Conservation (phyloP, 2,329 filamentous ascomycete species). For the Westerdykella aurantiaca region DNA sequence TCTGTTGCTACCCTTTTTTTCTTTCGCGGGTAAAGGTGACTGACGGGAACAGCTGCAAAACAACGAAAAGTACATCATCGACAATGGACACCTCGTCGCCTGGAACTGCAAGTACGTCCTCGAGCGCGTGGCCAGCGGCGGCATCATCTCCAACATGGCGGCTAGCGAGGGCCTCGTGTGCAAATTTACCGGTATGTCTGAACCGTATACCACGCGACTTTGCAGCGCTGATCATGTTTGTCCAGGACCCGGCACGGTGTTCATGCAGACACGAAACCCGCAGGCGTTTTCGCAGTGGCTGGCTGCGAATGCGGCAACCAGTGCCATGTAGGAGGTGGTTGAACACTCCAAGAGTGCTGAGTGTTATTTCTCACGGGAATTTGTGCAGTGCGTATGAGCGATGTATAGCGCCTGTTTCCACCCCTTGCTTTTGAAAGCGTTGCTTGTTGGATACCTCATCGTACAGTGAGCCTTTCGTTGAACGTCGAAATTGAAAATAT, state of each 20-base stretch:
- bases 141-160: conserved; percentile 80
- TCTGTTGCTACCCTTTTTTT: background rate
- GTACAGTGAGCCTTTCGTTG: too few relatives aligned
- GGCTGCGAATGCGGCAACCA: conserved; percentile 18
- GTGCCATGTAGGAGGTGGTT: too few relatives aligned
- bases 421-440: too few relatives aligned
- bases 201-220: background rate
- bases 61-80: conserved; percentile 83
- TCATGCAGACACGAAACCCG: conserved; percentile 86
- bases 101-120: conserved; percentile 96
- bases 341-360: too few relatives aligned
- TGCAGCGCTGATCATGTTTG: background rate
- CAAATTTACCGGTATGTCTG: conserved; percentile 66
- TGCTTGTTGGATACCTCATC: too few relatives aligned
- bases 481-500: too few relatives aligned
- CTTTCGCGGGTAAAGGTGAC: background rate
- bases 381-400: too few relatives aligned
- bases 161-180: conserved; percentile 87
- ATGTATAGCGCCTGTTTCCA: too few relatives aligned
- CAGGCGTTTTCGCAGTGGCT: conserved; percentile 55
- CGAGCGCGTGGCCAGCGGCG: conserved; percentile 83
- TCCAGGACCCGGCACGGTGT: conserved; percentile 73
- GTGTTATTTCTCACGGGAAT: too few relatives aligned
- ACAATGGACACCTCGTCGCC: conserved; percentile 88
- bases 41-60: conserved; percentile 42